Evolutionary conservation across 2,329 filamentous ascomycete species (phyloP).

Genomic region (Phyllosticta ampelicida): DNA sequence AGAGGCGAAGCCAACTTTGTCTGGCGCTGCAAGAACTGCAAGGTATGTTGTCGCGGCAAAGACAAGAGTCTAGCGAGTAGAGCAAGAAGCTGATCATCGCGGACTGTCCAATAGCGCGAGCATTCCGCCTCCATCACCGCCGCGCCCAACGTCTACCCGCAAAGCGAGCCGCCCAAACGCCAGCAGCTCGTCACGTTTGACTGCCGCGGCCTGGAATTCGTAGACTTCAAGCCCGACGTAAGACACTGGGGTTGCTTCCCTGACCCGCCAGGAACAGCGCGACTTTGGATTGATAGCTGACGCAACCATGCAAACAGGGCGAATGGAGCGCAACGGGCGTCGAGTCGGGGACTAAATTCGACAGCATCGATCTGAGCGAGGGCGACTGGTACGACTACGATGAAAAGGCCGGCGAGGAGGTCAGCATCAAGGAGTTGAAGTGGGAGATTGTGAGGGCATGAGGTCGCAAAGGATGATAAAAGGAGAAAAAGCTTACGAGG

Average conservation of each 20-base stretch:
- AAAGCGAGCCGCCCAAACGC: conserved; percentile 58
- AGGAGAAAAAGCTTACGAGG: neutral
- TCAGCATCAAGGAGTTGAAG: conserved; percentile 78
- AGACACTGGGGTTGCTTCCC: too few relatives aligned
- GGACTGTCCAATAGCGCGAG: conserved; percentile 53
- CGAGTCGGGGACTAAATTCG: conserved; percentile 74
- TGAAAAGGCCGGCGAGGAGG: conserved; percentile 83
- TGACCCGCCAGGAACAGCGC: too few relatives aligned
- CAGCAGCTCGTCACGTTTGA: conserved; percentile 84
- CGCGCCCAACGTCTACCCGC: conserved; percentile 60
- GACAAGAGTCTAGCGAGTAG: neutral
- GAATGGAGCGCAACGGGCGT: conserved; percentile 78
- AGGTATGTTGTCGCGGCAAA: conserved; percentile 41
- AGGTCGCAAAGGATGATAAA: too few relatives aligned
- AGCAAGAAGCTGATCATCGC: neutral
- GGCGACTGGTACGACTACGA: conserved; percentile 99
- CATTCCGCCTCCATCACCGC: conserved; percentile 76
- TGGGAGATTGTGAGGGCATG: conserved; percentile 66
- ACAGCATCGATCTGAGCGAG: conserved; percentile 68
- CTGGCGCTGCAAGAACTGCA: conserved; percentile 99
- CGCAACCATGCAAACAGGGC: conserved; percentile 46
- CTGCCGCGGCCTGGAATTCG: conserved; percentile 87
- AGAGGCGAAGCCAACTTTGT: conserved; percentile 97
- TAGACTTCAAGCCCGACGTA: conserved; percentile 83
- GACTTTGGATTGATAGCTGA: neutral